phyloP scores from a whole-genome alignment of 192 early-diverging fungal species.

The Linnemannia schmuckeri region DNA sequence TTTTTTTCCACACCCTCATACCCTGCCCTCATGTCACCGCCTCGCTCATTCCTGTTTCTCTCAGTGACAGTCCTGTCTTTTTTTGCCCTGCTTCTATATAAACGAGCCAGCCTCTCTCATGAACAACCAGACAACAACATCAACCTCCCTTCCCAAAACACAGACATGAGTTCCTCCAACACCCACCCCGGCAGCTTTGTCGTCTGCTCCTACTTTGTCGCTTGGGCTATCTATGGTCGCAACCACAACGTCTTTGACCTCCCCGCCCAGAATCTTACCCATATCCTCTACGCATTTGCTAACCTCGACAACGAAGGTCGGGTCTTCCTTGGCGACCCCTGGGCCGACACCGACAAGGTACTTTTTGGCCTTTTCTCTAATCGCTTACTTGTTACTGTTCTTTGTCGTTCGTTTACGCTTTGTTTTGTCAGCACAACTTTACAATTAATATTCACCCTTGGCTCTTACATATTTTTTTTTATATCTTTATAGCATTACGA shows the following conservation, averaged over 20 bases:
- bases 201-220: conserved; percentile 55
- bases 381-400: background rate
- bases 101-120: no score
- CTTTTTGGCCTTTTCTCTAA: conserved; percentile 12
- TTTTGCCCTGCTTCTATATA: no score
- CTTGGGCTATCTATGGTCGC: conserved; percentile 82
- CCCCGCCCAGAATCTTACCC: conserved; percentile 75
- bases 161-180: no score
- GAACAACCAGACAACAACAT: no score
- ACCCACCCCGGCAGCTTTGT: conserved; percentile 41
- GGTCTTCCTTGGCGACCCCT: conserved; percentile 78
- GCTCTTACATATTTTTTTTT: background rate
- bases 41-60: background rate
- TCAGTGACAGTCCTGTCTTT: background rate
- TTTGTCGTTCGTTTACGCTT: background rate
- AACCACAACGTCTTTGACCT: conserved; percentile 73
- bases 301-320: conserved; percentile 73
- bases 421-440: conserved; percentile 1
- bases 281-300: conserved; percentile 86
- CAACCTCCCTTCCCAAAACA: no score
- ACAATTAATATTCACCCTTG: background rate
- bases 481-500: conserved; percentile 53
- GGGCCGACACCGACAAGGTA: conserved; percentile 84
- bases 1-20: background rate
- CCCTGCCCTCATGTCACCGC: background rate